Conservation (phyloP, 257 asterid genomes). For the Solanum pennellii region DNA sequence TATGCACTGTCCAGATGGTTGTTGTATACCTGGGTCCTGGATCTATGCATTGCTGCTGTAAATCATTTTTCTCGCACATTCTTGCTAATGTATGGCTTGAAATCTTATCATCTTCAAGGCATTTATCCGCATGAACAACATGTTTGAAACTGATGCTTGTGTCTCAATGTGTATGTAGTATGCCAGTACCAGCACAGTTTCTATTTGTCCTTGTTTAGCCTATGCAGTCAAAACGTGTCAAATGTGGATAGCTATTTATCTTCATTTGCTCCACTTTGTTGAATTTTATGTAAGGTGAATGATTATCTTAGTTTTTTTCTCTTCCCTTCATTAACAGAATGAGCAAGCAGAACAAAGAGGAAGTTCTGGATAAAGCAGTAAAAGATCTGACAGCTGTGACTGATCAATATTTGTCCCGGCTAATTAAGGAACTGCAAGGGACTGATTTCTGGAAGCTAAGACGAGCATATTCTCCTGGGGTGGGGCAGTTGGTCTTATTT, state of each 20-base stretch:
- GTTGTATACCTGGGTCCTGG: background rate
- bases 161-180: background rate
- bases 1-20: background rate
- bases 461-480: constrained; percentile 98
- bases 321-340: constrained; percentile 33
- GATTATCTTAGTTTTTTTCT: background rate
- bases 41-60: background rate
- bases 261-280: background rate
- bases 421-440: constrained; percentile 78
- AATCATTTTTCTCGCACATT: background rate
- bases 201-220: background rate
- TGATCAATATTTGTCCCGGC: constrained; percentile 52
- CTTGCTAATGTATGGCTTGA: background rate
- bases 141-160: background rate
- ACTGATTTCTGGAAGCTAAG: constrained; percentile 92
- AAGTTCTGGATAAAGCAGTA: constrained; percentile 67
- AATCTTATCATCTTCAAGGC: background rate
- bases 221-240: background rate
- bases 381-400: constrained; percentile 68
- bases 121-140: background rate
- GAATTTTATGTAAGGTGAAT: background rate
- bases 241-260: background rate
- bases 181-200: background rate
- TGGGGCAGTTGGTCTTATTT: constrained; percentile 5
- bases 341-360: constrained; percentile 64